A percentile compares a stretch with the other conserved stretches of the same genome.
Conservation (phyloP, 768 basidiomycete species). For the Boletus reticulatus region DNA sequence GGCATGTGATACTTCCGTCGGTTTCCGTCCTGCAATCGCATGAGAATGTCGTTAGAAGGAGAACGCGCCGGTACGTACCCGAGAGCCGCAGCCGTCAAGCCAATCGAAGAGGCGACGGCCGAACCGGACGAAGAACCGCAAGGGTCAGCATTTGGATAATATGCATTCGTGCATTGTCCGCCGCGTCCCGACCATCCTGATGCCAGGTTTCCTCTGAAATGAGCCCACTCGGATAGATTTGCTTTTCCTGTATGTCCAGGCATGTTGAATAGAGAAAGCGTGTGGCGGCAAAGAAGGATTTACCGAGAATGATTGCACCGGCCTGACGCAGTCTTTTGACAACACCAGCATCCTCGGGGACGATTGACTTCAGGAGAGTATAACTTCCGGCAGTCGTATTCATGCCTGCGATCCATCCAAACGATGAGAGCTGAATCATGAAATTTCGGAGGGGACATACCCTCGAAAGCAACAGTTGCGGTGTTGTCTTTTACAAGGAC, state of each 20-base stretch:
- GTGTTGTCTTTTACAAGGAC: slow-evolving; percentile 37
- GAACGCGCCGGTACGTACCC: slow-evolving; percentile 20
- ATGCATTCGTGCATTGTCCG: slow-evolving; percentile 50
- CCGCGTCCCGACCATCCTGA: slow-evolving; percentile 59
- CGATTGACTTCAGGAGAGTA: slow-evolving; percentile 33
- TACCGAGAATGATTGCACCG: slow-evolving; percentile 36
- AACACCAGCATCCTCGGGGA: slow-evolving; percentile 35
- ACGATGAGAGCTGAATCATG: not conserved
- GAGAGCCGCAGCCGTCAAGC: slow-evolving; percentile 46
- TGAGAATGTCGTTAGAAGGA: not conserved
- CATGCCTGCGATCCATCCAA: slow-evolving; percentile 29
- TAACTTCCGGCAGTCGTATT: slow-evolving; percentile 42
- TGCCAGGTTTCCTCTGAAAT: slow-evolving; percentile 44
- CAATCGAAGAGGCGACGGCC: slow-evolving; percentile 15
- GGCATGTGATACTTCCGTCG: slow-evolving; percentile 55
- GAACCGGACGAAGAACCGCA: slow-evolving; percentile 50
- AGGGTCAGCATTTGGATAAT: slow-evolving; percentile 50
- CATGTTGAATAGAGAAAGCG: not conserved
- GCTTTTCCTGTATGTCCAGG: slow-evolving; percentile 42
- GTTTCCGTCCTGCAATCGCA: slow-evolving; percentile 39
- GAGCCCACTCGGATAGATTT: slow-evolving; percentile 28
- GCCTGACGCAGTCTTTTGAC: slow-evolving; percentile 31
- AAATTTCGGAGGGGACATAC: not conserved
- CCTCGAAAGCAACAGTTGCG: slow-evolving; percentile 30
- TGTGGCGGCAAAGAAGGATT: not conserved